Base-by-base conservation (phyloP, 2,329 filamentous ascomycete genomes). In the Fusarium robinianum region DNA sequence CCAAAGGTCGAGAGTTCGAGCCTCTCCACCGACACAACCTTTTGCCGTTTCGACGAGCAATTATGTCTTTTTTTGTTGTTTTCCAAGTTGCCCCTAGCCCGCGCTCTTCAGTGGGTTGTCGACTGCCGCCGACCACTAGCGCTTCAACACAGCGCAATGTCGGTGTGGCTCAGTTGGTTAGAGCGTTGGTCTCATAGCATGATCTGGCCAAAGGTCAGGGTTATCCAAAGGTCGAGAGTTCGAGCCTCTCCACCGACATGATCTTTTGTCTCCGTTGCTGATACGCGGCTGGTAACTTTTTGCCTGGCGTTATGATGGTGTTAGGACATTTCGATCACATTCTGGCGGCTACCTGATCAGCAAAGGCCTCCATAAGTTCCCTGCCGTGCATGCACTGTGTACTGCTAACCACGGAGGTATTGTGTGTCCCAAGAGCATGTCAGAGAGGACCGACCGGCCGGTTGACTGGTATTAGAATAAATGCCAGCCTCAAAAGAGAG, bases 1-100 rank as follows among this genome's bases (percentile, higher is more conserved):
- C 57, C 57, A 60, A 60, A 60, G 57, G 57, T 60, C 57, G 57
- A 60, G 57, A 60, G 57, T 60, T 60, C 57, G 57, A 60, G 54
- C 55, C 56, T 60, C 57, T 58, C 57, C 47, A 55, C 50, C 53
- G 57, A 60, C 57, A 60, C 2, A 3, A 2, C 1, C 3, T 46
- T 51, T 49, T 43, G 43, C 19, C 9, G 19, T 30, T 40, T 27
- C 12, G 16, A 7, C 15, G 16, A 9, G 15, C 8, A n/a, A 16
- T 11, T 8, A 26, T 8, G 3, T 33, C 12, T 9, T 15, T 23
- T 30, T 40, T 34, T 33, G 24, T 38, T 37, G 8, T 37, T 43
- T 16, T 18, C 16, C 6, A 26, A 15, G 24, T 31, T 29, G 8
- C 18, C 17, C 15, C 21, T 8, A 5, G n/a, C 10, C 14, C 27